Percentiles rank a stretch among this genome's conserved stretches.
phyloP scores from a whole-genome alignment of 2,329 filamentous ascomycete genomes.

The Acrocalymma vagum region DNA sequence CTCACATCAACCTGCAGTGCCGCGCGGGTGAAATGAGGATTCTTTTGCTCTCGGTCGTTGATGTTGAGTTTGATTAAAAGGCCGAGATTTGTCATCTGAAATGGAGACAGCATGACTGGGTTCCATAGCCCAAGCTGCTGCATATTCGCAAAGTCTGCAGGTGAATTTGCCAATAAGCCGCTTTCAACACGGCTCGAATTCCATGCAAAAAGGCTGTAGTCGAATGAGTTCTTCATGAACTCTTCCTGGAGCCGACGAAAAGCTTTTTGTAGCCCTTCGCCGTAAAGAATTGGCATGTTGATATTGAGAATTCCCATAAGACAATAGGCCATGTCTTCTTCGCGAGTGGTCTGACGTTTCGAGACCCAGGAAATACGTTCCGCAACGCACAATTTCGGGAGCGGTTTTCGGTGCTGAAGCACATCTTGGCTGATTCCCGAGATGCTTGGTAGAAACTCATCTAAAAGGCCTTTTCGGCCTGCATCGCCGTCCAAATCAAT shows the following conservation, averaged over 20 bases:
- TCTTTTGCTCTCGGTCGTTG: neutral
- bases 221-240: constrained; percentile 8
- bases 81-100: neutral
- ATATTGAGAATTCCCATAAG: constrained; percentile 22
- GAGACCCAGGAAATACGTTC: constrained; percentile 18
- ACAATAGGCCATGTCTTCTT: constrained; percentile 19
- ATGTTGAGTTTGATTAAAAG: constrained; percentile 1
- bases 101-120: neutral
- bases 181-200: too few relatives aligned
- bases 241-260: constrained; percentile 11
- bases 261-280: constrained; percentile 9
- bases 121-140: neutral
- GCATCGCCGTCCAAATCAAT: neutral
- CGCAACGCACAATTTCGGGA: neutral
- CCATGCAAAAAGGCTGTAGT: constrained; percentile 10
- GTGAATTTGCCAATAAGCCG: neutral
- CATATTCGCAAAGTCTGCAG: neutral
- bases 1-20: neutral
- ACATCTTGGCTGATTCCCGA: neutral
- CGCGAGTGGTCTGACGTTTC: constrained; percentile 15
- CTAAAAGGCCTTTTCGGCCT: neutral
- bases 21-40: neutral
- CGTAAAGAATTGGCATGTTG: constrained; percentile 16
- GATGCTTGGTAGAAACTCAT: too few relatives aligned
- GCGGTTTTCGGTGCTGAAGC: neutral